Evolutionary conservation across 257 asterid species (phyloP).

Genomic region (Petunia axillaris): DNA sequence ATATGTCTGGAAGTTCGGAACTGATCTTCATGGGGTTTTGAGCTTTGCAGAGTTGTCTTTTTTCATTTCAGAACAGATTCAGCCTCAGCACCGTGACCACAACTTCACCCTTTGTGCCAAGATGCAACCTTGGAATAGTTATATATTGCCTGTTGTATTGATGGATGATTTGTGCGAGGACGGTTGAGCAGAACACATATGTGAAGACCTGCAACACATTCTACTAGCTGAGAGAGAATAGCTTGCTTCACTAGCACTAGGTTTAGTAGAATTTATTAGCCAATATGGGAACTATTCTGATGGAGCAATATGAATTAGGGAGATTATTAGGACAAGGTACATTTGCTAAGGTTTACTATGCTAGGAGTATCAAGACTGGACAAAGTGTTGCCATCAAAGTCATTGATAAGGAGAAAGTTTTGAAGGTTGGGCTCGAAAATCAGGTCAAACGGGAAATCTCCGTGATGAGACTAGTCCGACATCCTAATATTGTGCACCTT

Average conservation of each 20-base stretch:
- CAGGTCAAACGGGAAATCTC: constrained; percentile 38
- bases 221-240: constrained; percentile 1
- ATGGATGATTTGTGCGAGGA: constrained; percentile 19
- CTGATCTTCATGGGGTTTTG: background rate
- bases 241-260: background rate
- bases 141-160: background rate
- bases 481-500: constrained; percentile 32
- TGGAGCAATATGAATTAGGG: constrained; percentile 39
- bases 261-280: constrained; percentile 26
- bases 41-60: background rate
- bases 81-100: background rate
- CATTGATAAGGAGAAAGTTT: constrained; percentile 33
- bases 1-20: background rate
- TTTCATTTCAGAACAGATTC: background rate
- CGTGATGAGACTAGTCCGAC: constrained; percentile 29
- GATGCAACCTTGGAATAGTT: background rate
- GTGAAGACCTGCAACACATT: background rate
- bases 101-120: background rate
- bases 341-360: constrained; percentile 39
- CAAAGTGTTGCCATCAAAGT: constrained; percentile 39
- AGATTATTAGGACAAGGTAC: constrained; percentile 38
- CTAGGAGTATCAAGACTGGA: constrained; percentile 30
- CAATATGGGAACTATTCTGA: constrained; percentile 19
- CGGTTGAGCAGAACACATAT: constrained; percentile 19
- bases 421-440: constrained; percentile 28